Evolutionary conservation across 257 asterid genomes (phyloP).

Genomic region (Solanum lycopersicoides): DNA sequence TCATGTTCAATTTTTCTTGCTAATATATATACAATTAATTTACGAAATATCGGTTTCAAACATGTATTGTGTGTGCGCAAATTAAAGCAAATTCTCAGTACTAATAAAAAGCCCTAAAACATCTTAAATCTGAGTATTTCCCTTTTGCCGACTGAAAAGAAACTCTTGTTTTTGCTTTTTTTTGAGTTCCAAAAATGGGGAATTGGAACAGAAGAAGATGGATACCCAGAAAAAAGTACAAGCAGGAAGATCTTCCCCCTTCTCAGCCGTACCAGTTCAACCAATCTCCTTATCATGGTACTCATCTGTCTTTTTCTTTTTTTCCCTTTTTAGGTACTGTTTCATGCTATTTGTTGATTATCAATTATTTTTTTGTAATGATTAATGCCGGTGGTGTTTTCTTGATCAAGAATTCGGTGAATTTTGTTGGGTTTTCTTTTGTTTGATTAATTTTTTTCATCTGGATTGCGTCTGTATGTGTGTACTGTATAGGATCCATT

Average conservation of each 20-base stretch:
- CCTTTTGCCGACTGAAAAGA: background rate
- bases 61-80: background rate
- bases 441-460: background rate
- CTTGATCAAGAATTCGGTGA: background rate
- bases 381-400: background rate
- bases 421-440: background rate
- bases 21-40: background rate
- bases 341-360: background rate
- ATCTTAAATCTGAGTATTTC: background rate
- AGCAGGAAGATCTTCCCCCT: conserved; percentile 20
- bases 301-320: background rate
- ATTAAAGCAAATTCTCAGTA: background rate
- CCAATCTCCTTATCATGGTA: conserved; percentile 36
- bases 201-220: conserved; percentile 63
- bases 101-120: background rate
- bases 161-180: background rate
- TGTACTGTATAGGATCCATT: background rate
- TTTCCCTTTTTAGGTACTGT: too few relatives aligned
- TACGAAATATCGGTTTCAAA: background rate
- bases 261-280: conserved; percentile 26
- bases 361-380: background rate
- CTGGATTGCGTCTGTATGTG: background rate
- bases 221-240: conserved; percentile 31
- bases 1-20: background rate
- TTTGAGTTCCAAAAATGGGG: conserved; percentile 33